Base-by-base conservation (phyloP, 1,284 basidiomycete species). In the Golubevia pallescens region DNA sequence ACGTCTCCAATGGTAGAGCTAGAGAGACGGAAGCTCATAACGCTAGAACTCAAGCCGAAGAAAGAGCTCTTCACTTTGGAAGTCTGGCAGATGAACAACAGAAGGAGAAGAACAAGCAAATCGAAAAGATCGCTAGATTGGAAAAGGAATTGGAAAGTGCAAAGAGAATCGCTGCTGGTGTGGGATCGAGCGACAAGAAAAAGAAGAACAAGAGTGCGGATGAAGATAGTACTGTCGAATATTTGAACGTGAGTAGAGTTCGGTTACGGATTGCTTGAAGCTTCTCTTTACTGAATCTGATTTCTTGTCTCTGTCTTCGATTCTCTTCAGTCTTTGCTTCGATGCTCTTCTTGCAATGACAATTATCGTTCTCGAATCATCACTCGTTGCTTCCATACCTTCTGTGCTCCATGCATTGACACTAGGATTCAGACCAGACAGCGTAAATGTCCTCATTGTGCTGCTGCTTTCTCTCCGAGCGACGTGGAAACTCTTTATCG, bases 311-410 rank as follows among this genome's bases (percentile, higher is more conserved):
- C 19, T 20, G n/a, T 16, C 32, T n/a, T 66, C 3, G 14, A 21
- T 65, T 3, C 7, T 13, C 8, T 20, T 8, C 63, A 67, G 63
- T 58, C 66, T n/a, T 59, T 85, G 34, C 67, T 85, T 53, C 75
- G 70, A 42, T 85, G 82, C 69, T 84, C 81, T 19, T 68, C 82
- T 38, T 85, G 82, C 78, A 82, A 85, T 69, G 81, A 84, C 52
- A 68, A 80, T 34, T 85, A 80, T 61, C 73, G 82, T 21, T 73
- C 78, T 65, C 74, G 75, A 52, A 79, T 84, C 72, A 68, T 85
- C 60, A 77, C 74, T 34, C 76, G 77, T 67, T 85, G 82, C 65
- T 68, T 76, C 66, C 82, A 85, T 68, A 85, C 82, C 1, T 85
- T 85, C 59, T 85, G 82, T 66, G 60, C 70, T 28, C 66, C 61